These are phyloP conservation scores for Microsporum audouinii DNA, from an alignment of 2,329 filamentous ascomycete species.

Conservation along the genomic window DNA sequence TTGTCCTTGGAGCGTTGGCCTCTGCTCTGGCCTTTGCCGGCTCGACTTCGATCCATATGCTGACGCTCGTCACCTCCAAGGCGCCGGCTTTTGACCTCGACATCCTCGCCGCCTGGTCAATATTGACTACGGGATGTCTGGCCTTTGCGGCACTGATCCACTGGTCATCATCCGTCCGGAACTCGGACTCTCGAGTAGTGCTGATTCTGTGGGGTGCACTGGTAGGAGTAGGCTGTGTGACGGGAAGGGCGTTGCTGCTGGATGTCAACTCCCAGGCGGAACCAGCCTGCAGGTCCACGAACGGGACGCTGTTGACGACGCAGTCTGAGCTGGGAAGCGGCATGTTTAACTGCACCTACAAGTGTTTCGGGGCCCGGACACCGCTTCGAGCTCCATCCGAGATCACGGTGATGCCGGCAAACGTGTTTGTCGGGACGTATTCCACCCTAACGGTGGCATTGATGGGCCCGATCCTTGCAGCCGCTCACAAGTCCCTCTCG, in stretches of 20 bases:
- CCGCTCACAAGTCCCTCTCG: slow-evolving; percentile 18
- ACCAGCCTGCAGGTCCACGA: slow-evolving; percentile 17
- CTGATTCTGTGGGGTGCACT: slow-evolving; percentile 18
- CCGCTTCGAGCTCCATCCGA: slow-evolving; percentile 16
- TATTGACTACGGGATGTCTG: slow-evolving; percentile 18
- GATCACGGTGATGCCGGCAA: slow-evolving; percentile 16
- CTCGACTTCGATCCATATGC: slow-evolving; percentile 20
- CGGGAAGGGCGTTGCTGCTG: slow-evolving; percentile 15
- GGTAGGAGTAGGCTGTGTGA: slow-evolving; percentile 16
- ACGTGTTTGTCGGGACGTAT: slow-evolving; percentile 14
- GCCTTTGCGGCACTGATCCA: slow-evolving; percentile 20
- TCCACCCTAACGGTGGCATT: slow-evolving; percentile 12
- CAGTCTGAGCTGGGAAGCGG: slow-evolving; percentile 13
- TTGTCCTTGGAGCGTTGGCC: slow-evolving; percentile 21
- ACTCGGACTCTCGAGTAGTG: slow-evolving; percentile 16
- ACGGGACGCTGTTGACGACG: slow-evolving; percentile 16
- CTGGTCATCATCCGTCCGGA: slow-evolving; percentile 17
- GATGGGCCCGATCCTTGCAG: slow-evolving; percentile 17
- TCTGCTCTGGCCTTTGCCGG: slow-evolving; percentile 21
- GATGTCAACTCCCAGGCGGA: slow-evolving; percentile 14
- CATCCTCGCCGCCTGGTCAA: slow-evolving; percentile 19
- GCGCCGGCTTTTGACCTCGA: slow-evolving; percentile 17
- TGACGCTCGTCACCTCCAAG: slow-evolving; percentile 17
- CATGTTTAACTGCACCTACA: slow-evolving; percentile 21
- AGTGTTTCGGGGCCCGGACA: slow-evolving; percentile 17